A percentile compares a stretch with the other conserved stretches of the same genome.
These are phyloP conservation scores for Clitopilus hobsonii DNA, from an alignment of 768 basidiomycete species.

Conservation along the genomic window DNA sequence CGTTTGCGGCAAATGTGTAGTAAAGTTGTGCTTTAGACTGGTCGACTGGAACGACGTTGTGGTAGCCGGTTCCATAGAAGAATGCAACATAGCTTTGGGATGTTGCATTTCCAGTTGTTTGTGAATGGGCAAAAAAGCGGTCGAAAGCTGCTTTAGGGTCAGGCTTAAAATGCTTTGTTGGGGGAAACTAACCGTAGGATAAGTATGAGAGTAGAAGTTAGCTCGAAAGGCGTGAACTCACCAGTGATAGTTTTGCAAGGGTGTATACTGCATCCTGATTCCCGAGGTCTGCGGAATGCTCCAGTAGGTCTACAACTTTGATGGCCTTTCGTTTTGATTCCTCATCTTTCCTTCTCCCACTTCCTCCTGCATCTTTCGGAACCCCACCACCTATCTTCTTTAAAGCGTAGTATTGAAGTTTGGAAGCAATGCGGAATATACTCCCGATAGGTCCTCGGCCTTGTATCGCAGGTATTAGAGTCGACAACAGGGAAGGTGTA, in stretches of 20 bases:
- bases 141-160: conserved; percentile 62
- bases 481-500: conserved; percentile 53
- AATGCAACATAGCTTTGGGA: conserved; percentile 86
- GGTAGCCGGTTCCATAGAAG: conserved; percentile 85
- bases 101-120: conserved; percentile 73
- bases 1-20: conserved; percentile 91
- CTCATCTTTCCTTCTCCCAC: conserved; percentile 55
- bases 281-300: conserved; percentile 79
- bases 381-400: conserved; percentile 34
- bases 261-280: conserved; percentile 68
- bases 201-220: not conserved
- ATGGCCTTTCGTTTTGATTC: conserved; percentile 68
- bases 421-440: conserved; percentile 60
- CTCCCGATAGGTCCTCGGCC: conserved; percentile 76
- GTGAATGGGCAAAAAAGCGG: conserved; percentile 60
- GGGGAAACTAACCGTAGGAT: conserved; percentile 55
- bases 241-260: conserved; percentile 63
- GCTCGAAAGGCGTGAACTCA: conserved; percentile 25
- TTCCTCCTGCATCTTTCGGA: conserved; percentile 33
- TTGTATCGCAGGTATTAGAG: conserved; percentile 66
- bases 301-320: conserved; percentile 75
- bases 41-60: conserved; percentile 53
- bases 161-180: conserved; percentile 57
- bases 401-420: conserved; percentile 57
- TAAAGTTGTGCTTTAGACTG: conserved; percentile 85